Base-by-base conservation (phyloP, 345 rosid species). In the Corymbia maculata region DNA sequence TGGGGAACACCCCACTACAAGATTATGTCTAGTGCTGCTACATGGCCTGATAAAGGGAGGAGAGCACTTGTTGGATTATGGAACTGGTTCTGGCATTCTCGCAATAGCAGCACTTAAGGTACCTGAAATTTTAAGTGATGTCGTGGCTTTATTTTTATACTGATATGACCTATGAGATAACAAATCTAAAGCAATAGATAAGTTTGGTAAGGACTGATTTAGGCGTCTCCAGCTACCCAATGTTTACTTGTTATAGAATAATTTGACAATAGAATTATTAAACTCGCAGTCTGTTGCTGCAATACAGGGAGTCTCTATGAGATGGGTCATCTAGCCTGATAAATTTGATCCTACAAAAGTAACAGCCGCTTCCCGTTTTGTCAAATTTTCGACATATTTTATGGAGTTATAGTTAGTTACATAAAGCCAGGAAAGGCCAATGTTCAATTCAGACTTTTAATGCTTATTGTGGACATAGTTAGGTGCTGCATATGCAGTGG, bases 71-170 rank as follows among this genome's bases (percentile, higher is more conserved):
- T 93, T 96, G 85, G 98, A 97, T 91, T 96, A 97, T 66, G 99
- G 99, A 89, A 97, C 98, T 45, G 98, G 99, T 87, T 96, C 99
- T 22, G 99, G 99, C 52, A 89, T 97, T 91, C 96, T 97, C 84
- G 97, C 97, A 87, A 95, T 96, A 86, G 98, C 99, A 86, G 99
- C 98, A 70, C 94, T 95, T 79, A 96, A 94, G 98, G 99, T 97
- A 88, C 75, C 88, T 32, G 82, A 21, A 50, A 85, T 52, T 68
- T 51, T 24, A 57, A 70, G 30, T 24, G 61, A 75, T 9, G 49
- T 19, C 11, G 28, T 7, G 51, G 55, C 82, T 36, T n/a, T 50
- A 85, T 52, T 17, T 32, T 19, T 24, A 32, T 32, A 19, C 24
- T 75, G 82, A 10, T 19, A 9, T 75, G 82, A 42, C 49, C 49